Evolutionary conservation across 2,329 filamentous ascomycete species (phyloP).

Genomic region (Keithomyces neogunnii): DNA sequence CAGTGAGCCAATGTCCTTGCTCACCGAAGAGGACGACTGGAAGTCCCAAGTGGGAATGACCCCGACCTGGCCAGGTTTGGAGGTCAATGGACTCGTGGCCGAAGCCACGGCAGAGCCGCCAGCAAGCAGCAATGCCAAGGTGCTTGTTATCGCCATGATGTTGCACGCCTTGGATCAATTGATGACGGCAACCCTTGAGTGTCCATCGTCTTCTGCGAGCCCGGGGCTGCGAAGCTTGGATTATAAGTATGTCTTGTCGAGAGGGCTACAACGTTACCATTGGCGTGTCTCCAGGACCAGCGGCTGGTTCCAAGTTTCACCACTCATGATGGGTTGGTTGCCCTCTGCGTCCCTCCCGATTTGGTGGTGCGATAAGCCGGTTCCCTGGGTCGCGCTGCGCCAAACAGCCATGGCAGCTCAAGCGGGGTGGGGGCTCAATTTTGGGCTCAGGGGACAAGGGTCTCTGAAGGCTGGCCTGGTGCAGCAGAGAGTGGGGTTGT

Average conservation of each 20-base stretch:
- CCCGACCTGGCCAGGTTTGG: slow-evolving; percentile 17
- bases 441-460: no score
- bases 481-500: no score
- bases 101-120: slow-evolving; percentile 3
- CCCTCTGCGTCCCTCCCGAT: background rate
- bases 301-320: background rate
- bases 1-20: slow-evolving; percentile 25
- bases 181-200: background rate
- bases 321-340: background rate
- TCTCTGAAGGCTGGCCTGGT: no score
- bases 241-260: background rate
- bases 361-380: background rate
- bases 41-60: slow-evolving; percentile 39
- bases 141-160: background rate
- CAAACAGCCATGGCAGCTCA: no score
- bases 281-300: background rate
- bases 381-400: no score
- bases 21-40: slow-evolving; percentile 31
- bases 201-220: background rate
- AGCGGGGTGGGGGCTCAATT: no score
- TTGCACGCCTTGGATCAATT: background rate
- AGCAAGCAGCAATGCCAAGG: slow-evolving; percentile 4
- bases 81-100: slow-evolving; percentile 10
- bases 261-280: background rate
- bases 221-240: background rate